Conservation (phyloP, 495 filamentous ascomycete species). For the Usnea hakonensis region DNA sequence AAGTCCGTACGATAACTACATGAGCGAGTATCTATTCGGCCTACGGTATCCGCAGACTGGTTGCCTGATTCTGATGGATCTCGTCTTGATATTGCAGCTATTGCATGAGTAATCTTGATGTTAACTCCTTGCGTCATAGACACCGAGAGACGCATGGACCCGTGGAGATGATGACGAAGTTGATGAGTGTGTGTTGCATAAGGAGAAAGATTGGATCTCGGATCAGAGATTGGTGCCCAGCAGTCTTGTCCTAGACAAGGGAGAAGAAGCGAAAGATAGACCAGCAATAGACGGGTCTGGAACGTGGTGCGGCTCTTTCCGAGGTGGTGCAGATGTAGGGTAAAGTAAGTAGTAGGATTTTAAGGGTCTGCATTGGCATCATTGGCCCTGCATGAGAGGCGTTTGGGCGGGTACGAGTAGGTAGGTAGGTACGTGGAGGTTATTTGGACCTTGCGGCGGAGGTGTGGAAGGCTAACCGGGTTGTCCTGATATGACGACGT, state of each 20-base stretch:
- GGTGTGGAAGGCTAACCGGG: not conserved
- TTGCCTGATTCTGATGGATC: not conserved
- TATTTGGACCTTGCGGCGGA: not conserved
- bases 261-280: slow-evolving; percentile 1
- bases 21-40: not conserved
- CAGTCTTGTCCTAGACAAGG: not conserved
- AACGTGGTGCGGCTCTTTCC: slow-evolving; percentile 1
- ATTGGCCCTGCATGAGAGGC: not conserved
- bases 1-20: not conserved
- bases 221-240: too few species aligned
- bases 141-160: not conserved
- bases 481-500: not conserved
- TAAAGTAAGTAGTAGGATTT: too few species aligned
- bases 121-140: not conserved
- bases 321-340: not conserved
- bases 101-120: not conserved
- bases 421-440: too few species aligned
- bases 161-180: not conserved
- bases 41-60: not conserved
- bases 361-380: not conserved
- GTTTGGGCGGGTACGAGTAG: not conserved
- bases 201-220: too few species aligned
- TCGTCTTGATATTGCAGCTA: not conserved
- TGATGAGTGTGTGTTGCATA: too few species aligned
- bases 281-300: not conserved